Conservation (phyloP, 179 eudicot genomes). For the Monotropa hypopitys region DNA sequence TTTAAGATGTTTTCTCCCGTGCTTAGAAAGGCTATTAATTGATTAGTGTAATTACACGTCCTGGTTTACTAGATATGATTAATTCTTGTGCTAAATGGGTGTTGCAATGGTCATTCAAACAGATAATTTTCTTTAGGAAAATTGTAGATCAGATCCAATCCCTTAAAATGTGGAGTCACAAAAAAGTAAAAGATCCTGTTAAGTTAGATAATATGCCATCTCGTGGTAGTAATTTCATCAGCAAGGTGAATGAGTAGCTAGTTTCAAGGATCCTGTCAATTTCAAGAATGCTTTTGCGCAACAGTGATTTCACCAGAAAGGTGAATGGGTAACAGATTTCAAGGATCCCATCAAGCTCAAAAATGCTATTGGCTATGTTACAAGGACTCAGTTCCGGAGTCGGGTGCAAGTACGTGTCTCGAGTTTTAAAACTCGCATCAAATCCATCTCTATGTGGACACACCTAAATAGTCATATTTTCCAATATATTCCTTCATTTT, state of each 20-base stretch:
- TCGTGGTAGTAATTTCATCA: not conserved
- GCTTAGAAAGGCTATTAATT: not conserved
- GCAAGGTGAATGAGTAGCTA: not conserved
- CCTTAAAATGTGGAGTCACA: not conserved
- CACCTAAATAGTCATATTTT: not conserved
- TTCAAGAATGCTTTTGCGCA: not conserved
- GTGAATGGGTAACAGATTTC: not conserved
- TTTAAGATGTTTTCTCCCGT: not conserved
- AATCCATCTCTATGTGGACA: not conserved
- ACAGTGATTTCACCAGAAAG: not conserved
- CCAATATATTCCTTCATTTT: not conserved
- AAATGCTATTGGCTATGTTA: not conserved
- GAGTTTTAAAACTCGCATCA: not conserved
- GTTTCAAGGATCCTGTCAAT: not conserved
- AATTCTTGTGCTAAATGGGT: not conserved
- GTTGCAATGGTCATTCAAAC: not conserved
- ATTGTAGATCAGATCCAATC: not conserved
- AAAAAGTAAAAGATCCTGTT: not conserved
- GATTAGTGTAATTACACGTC: not conserved
- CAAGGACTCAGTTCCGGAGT: not conserved
- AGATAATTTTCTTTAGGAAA: not conserved
- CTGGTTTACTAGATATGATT: not conserved
- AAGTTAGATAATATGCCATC: not conserved
- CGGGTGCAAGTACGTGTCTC: not conserved
- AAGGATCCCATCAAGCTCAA: not conserved